Evolutionary conservation across 768 basidiomycete species (phyloP), one percentile per base, ranked within the genome.

Genomic region (Boletales sp.): DNA sequence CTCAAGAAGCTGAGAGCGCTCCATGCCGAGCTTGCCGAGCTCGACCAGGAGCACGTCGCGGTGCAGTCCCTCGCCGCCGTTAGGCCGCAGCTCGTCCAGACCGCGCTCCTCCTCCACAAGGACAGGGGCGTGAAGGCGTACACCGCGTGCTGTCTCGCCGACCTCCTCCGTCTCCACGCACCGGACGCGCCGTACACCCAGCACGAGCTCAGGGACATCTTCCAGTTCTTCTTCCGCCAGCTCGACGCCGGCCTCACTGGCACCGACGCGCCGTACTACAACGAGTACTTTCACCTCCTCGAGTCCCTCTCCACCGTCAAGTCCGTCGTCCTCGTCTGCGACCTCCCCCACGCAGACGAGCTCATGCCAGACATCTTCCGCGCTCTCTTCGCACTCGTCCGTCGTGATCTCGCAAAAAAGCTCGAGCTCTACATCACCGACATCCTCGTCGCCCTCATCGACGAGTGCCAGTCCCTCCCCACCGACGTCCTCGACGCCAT

Each of bases 181-280:
- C 96, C 96, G 1, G 93, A 98, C 67, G 94, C 96, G 19, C 96
- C 96, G 12, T 98, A 95, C 65, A 94, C 86, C 13, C 84, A 86
- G 44, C 70, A 78, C 42, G 90, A 97, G 66, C 82, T 98, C 33
- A 79, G 90, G 74, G 93, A 96, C 68, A 94, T 98, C 65, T 99
- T 99, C 70, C 84, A 93, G 59, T 98, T 99, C 77, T 91, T 98
- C 79, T 84, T 93, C 65, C 76, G 83, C 33, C 95, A 96, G 66
- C 83, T 99, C 49, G 72, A 77, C 3, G 76, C 75, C 2, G 86
- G 85, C 1, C 82, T 93, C 61, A 86, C 85, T 55, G 81, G 84
- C 35, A 72, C 83, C 0, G 90, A 94, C 49, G 78, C 86, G 0
- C 80, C 90, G 0, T 95, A 94, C 62, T 95, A 92, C 65, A 82